Percentiles rank a stretch among this genome's conserved stretches.
phyloP scores from a whole-genome alignment of 305 asterid genomes.

The Fraxinus greggii region DNA sequence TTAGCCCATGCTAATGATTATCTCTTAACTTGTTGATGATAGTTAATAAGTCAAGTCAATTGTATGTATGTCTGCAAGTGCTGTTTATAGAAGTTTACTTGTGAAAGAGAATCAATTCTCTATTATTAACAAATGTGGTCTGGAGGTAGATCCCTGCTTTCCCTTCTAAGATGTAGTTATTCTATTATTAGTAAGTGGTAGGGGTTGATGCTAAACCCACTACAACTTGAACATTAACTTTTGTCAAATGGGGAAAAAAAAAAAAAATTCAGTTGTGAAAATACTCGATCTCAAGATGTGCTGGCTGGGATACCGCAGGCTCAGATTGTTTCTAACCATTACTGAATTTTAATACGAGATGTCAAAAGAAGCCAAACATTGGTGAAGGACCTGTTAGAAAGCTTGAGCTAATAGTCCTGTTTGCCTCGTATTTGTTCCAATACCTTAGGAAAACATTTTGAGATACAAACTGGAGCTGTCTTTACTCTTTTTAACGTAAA shows the following conservation, averaged over 20 bases:
- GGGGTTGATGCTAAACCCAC: not conserved
- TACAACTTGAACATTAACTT: not conserved
- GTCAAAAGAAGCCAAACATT: not conserved
- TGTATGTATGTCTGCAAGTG: not conserved
- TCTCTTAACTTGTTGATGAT: not conserved
- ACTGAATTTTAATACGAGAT: not conserved
- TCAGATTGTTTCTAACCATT: not conserved
- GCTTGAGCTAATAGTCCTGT: not conserved
- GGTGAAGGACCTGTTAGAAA: not conserved
- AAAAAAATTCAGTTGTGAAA: not conserved
- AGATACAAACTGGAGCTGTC: not conserved
- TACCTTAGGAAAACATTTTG: not conserved
- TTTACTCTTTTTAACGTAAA: not conserved
- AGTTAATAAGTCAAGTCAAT: not conserved
- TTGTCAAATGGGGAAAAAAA: not conserved
- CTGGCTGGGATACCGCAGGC: not conserved
- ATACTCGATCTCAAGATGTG: not conserved
- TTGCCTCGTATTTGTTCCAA: not conserved
- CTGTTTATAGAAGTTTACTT: not conserved
- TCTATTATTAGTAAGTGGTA: not conserved
- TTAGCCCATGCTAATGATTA: not conserved
- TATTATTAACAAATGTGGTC: not conserved
- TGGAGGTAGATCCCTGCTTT: not conserved
- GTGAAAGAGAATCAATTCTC: not conserved
- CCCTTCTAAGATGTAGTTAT: not conserved